Percentiles rank a stretch among this genome's conserved stretches.
phyloP scores from a whole-genome alignment of 768 basidiomycete genomes.

The Collybia sordida region DNA sequence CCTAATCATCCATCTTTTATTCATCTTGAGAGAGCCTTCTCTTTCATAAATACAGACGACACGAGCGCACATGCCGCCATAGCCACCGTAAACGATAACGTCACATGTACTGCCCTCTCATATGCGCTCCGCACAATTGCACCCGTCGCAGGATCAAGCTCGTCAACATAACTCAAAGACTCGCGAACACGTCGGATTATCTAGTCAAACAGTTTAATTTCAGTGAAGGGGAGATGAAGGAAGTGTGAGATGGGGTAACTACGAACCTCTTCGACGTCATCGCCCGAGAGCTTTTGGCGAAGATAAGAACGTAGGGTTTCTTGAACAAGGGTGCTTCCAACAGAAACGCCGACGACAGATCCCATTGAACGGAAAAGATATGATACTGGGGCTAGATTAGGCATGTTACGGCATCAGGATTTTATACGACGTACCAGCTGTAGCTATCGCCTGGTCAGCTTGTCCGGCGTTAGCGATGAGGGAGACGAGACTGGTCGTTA shows the following conservation, averaged over 20 bases:
- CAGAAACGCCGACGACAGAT: constrained; percentile 54
- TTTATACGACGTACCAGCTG: constrained; percentile 40
- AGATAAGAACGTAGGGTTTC: constrained; percentile 45
- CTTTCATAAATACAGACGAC: constrained; percentile 52
- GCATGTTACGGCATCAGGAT: too few relatives aligned
- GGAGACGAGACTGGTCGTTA: constrained; percentile 58
- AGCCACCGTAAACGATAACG: constrained; percentile 46
- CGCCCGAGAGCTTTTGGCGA: constrained; percentile 38
- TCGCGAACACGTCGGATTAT: constrained; percentile 49
- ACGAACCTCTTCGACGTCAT: constrained; percentile 54
- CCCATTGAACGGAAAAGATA: constrained; percentile 69
- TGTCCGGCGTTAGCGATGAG: constrained; percentile 64
- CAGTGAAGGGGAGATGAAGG: background rate
- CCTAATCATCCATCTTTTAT: too few relatives aligned
- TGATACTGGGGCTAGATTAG: constrained; percentile 38
- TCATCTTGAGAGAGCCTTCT: constrained; percentile 33
- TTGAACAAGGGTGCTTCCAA: constrained; percentile 57
- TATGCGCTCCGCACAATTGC: constrained; percentile 40
- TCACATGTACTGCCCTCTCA: constrained; percentile 43
- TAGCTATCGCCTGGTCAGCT: constrained; percentile 63
- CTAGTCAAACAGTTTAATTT: constrained; percentile 23
- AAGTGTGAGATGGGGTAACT: background rate
- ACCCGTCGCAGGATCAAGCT: constrained; percentile 36
- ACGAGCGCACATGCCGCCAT: constrained; percentile 40
- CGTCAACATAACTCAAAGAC: constrained; percentile 46